These are phyloP conservation scores for Plasmodium gaboni DNA, from an alignment of 169 alveolate species.

Conservation along the genomic window DNA sequence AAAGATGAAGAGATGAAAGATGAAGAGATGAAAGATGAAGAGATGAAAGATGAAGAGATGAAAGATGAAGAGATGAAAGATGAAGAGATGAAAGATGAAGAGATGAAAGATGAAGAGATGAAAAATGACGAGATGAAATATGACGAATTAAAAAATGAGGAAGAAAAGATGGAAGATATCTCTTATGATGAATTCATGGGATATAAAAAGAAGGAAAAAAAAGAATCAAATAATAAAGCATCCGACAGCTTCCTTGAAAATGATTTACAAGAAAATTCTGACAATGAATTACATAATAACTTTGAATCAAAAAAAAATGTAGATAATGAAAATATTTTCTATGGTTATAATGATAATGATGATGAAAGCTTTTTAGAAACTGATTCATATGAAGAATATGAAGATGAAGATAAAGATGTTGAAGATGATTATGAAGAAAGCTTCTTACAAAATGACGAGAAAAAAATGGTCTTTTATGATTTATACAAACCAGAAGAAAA, in stretches of 20 bases:
- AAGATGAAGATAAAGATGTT: conserved; percentile 18
- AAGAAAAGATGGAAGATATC: conserved; percentile 1
- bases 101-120: conserved; percentile 1
- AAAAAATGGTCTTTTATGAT: too few species aligned
- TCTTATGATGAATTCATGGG: not conserved
- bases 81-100: not conserved
- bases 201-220: not conserved
- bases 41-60: not conserved
- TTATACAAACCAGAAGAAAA: too few species aligned
- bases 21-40: conserved; percentile 6
- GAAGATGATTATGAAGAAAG: conserved; percentile 11
- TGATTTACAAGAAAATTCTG: not conserved
- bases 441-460: not conserved
- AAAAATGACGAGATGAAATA: conserved; percentile 2
- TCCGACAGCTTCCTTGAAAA: conserved; percentile 31
- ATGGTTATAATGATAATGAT: not conserved
- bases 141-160: not conserved
- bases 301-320: conserved; percentile 2
- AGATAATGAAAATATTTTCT: not conserved
- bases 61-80: conserved; percentile 2
- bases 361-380: conserved; percentile 34
- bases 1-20: not conserved
- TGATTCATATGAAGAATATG: conserved; percentile 8
- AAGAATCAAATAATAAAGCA: not conserved
- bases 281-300: conserved; percentile 9